Base-by-base conservation (phyloP, 2,329 filamentous ascomycete genomes). In the Xylaria sp. region DNA sequence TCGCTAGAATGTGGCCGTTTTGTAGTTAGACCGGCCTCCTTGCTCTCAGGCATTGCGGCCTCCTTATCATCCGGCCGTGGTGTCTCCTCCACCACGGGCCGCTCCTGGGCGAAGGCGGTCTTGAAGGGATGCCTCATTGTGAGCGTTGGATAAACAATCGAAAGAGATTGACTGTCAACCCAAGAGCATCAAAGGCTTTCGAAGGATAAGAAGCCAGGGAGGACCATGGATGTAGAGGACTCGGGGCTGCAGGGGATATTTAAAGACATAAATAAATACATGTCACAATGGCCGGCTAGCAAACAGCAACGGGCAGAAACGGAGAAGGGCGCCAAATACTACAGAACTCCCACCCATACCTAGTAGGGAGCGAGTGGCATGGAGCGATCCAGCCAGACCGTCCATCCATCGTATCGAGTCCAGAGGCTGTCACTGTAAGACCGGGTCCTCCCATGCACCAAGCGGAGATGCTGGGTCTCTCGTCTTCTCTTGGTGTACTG, bases 1-100 rank as follows among this genome's bases (percentile, higher is more conserved):
- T 75, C 69, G 58, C 63, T 64, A 42, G 48, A 69, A 29, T 35
- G 66, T 13, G 57, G 48, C 51, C 69, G 71, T 13, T 74, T 70
- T 32, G 70, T 69, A 23, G 76, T 70, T 29, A 76, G 67, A 9
- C 75, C 73, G 10, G 29, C 57, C 66, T 78, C 78, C 70, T 76
- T 75, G 54, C 73, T 71, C 16, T 63, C 53, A 50, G 53, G 40
- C 3, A 76, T 69, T 4, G 71, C 72, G 6, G 40, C 51, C 66
- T 78, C 78, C 68, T 75, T 74, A 57, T 76, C 73, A 40, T 66
- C 47, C 42, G 55, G 55, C 10, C 48, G 65, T 18, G 37, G 60
- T 8, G 23, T 21, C 10, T 59, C 37, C 37, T 73, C 70, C 42
- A 66, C 75, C 29, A 78, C 74, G n/a, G 77, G 75, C 60, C 62